These are phyloP conservation scores for Tolypocladium tropicale DNA, from an alignment of 2,329 filamentous ascomycete species.

Conservation along the genomic window DNA sequence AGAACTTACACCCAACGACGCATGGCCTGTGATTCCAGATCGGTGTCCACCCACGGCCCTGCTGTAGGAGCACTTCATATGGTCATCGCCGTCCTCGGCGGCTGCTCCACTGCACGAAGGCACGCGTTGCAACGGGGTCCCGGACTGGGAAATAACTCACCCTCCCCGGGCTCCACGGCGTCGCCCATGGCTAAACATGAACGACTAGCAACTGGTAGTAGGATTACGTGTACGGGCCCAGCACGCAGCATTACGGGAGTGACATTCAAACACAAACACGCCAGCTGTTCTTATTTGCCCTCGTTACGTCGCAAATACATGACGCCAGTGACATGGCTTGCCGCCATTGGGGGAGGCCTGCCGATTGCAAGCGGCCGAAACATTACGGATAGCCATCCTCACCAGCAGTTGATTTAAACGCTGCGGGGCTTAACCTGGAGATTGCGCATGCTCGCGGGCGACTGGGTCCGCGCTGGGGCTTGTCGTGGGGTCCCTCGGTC, in stretches of 20 bases:
- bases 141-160: not conserved
- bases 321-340: not conserved
- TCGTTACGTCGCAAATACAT: not conserved
- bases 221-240: no score
- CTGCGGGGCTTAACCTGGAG: not conserved
- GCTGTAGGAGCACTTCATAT: not conserved
- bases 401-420: constrained; percentile 1
- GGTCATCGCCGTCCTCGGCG: not conserved
- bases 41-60: not conserved
- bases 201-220: no score
- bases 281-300: not conserved
- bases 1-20: no score
- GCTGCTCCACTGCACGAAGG: not conserved
- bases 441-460: not conserved
- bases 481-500: not conserved
- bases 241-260: not conserved
- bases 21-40: not conserved
- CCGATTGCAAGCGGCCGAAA: not conserved
- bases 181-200: not conserved
- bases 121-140: not conserved
- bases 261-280: not conserved
- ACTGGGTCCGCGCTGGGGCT: not conserved
- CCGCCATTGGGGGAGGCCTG: not conserved
- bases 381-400: not conserved
- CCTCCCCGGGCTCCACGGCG: not conserved